A percentile compares a stretch with the other conserved stretches of the same genome.
These are phyloP conservation scores for Xylariomycetidae sp. DNA, from an alignment of 2,329 filamentous ascomycete species.

Conservation along the genomic window DNA sequence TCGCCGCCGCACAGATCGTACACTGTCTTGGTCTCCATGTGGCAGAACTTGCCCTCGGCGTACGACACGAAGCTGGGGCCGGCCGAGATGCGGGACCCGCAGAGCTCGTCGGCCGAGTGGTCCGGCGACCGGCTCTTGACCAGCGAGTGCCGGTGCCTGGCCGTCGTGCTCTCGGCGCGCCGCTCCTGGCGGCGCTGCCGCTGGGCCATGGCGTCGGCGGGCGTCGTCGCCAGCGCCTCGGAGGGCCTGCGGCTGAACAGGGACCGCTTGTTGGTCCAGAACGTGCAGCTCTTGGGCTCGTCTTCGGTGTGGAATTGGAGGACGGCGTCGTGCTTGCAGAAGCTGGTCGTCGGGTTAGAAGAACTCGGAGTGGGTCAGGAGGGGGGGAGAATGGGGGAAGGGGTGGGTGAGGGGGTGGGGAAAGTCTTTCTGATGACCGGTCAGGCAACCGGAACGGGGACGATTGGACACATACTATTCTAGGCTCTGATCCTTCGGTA, in stretches of 20 bases:
- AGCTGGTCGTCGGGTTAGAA: conserved; percentile 1
- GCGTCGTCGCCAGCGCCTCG: conserved; percentile 1
- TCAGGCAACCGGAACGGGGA: no score
- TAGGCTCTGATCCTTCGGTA: not conserved
- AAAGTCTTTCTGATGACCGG: no score
- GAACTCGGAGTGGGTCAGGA: no score
- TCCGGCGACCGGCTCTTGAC: conserved; percentile 7
- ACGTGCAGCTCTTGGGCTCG: not conserved
- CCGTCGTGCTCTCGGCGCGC: conserved; percentile 1
- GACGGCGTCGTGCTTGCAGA: conserved; percentile 1
- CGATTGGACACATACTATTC: conserved; percentile 1
- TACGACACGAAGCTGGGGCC: conserved; percentile 11
- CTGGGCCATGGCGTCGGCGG: conserved; percentile 1
- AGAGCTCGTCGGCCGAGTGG: conserved; percentile 11
- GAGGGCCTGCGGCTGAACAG: conserved; percentile 1
- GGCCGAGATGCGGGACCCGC: conserved; percentile 2
- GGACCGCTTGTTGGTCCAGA: conserved; percentile 1
- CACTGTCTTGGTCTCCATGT: conserved; percentile 13
- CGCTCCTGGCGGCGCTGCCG: conserved; percentile 1
- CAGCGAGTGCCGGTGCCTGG: conserved; percentile 2
- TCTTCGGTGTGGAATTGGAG: conserved; percentile 2
- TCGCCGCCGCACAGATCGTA: conserved; percentile 9
- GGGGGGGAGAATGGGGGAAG: not conserved
- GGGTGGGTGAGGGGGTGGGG: no score
- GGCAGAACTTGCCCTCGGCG: conserved; percentile 13